Conservation (phyloP, 192 early-diverging fungal genomes). For the Backusella circina region DNA sequence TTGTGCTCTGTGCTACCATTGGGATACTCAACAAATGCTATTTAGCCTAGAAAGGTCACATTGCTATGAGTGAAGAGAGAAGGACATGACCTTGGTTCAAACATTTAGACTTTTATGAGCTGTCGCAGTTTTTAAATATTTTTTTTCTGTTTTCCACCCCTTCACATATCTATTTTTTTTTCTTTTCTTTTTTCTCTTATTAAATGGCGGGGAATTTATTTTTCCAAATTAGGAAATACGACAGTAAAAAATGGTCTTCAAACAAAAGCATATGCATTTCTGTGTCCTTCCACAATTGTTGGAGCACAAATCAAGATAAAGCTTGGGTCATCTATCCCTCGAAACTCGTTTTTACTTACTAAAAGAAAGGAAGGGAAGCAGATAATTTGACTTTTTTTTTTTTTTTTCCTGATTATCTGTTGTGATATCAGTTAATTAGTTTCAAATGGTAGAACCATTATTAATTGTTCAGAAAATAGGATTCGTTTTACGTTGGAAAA, state of each 20-base stretch:
- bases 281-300: background rate
- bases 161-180: background rate
- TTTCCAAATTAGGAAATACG: background rate
- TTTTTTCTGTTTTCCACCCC: background rate
- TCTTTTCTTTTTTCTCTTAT: background rate
- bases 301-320: background rate
- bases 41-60: background rate
- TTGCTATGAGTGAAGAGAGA: background rate
- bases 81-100: background rate
- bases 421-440: background rate
- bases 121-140: background rate
- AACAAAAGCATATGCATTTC: background rate
- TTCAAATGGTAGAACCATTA: background rate
- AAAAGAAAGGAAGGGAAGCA: background rate
- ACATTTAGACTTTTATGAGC: background rate
- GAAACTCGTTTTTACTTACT: background rate
- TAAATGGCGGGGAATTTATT: background rate
- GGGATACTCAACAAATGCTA: background rate
- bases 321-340: background rate
- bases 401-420: background rate
- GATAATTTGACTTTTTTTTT: background rate
- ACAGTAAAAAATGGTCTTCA: background rate
- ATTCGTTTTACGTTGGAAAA: background rate
- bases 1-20: background rate
- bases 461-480: background rate